A percentile compares a stretch with the other conserved stretches of the same genome.
phyloP scores from a whole-genome alignment of 352 stramenopile genomes.

The Pythium vanterpoolii region DNA sequence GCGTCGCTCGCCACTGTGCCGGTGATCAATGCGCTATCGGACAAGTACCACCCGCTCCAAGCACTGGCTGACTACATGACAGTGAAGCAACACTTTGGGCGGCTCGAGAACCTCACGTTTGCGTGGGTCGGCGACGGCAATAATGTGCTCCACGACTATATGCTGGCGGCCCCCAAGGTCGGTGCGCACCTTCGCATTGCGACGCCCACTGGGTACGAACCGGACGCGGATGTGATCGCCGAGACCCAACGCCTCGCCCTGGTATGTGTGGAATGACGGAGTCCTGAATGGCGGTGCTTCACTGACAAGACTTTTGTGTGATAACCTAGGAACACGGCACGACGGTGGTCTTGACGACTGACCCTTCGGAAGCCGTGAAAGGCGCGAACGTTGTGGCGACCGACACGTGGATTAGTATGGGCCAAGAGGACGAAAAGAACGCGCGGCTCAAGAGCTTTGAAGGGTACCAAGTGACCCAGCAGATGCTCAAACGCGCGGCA shows the following conservation, averaged over 20 bases:
- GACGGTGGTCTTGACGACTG: slow-evolving; percentile 76
- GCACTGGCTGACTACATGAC: slow-evolving; percentile 98
- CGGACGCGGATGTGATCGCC: slow-evolving; percentile 86
- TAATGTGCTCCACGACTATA: slow-evolving; percentile 97
- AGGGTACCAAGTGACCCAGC: slow-evolving; percentile 93
- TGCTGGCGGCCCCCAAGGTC: slow-evolving; percentile 90
- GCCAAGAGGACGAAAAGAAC: slow-evolving; percentile 92
- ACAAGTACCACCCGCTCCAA: slow-evolving; percentile 98
- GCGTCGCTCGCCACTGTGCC: slow-evolving; percentile 89
- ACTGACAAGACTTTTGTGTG: not conserved
- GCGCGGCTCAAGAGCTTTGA: slow-evolving; percentile 93
- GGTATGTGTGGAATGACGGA: too few relatives aligned
- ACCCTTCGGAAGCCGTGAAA: slow-evolving; percentile 92
- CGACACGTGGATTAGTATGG: slow-evolving; percentile 97
- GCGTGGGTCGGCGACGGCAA: slow-evolving; percentile 98
- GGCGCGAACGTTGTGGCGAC: slow-evolving; percentile 95
- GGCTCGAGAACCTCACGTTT: slow-evolving; percentile 90
- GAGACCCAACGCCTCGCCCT: slow-evolving; percentile 87
- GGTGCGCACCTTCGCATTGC: slow-evolving; percentile 93
- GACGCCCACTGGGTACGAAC: slow-evolving; percentile 92
- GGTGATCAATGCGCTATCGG: slow-evolving; percentile 98
- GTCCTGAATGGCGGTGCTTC: too few relatives aligned
- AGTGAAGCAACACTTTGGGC: slow-evolving; percentile 90
- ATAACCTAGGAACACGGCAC: slow-evolving; percentile 44
- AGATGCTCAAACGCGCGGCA: slow-evolving; percentile 90